Conservation (phyloP, 2,329 filamentous ascomycete species). For the Pyricularia pennisetigena region DNA sequence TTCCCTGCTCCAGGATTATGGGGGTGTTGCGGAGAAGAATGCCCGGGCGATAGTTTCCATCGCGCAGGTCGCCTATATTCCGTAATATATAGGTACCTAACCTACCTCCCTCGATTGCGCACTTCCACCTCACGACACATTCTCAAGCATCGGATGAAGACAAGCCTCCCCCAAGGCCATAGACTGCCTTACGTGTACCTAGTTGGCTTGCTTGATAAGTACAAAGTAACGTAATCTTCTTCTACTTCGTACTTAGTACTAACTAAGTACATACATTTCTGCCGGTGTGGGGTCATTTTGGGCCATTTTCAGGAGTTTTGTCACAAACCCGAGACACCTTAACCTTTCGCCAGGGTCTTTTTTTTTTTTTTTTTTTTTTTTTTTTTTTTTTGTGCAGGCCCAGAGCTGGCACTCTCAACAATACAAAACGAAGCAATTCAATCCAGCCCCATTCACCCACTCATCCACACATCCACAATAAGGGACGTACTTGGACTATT, state of each 20-base stretch:
- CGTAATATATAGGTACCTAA: background rate
- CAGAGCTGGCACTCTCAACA: background rate
- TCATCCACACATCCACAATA: background rate
- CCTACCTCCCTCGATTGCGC: background rate
- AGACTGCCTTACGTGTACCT: background rate
- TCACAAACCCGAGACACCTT: background rate
- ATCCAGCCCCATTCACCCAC: background rate
- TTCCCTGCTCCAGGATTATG: background rate
- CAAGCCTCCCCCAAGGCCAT: background rate
- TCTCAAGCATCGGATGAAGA: background rate
- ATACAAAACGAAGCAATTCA: background rate
- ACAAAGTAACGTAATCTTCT: no score
- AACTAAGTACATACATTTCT: background rate
- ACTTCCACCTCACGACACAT: background rate
- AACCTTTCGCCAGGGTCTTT: background rate
- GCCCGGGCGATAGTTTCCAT: background rate
- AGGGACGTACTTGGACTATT: background rate
- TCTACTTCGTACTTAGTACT: no score
- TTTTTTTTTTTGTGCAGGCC: background rate
- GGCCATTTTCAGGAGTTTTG: background rate
- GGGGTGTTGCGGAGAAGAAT: background rate
- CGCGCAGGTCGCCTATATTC: background rate
- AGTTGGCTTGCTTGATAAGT: no score
- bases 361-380: background rate
- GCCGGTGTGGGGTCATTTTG: background rate